These are phyloP conservation scores for Phycomyces blakesleeanus DNA, from an alignment of 192 early-diverging fungal genomes.

Conservation along the genomic window DNA sequence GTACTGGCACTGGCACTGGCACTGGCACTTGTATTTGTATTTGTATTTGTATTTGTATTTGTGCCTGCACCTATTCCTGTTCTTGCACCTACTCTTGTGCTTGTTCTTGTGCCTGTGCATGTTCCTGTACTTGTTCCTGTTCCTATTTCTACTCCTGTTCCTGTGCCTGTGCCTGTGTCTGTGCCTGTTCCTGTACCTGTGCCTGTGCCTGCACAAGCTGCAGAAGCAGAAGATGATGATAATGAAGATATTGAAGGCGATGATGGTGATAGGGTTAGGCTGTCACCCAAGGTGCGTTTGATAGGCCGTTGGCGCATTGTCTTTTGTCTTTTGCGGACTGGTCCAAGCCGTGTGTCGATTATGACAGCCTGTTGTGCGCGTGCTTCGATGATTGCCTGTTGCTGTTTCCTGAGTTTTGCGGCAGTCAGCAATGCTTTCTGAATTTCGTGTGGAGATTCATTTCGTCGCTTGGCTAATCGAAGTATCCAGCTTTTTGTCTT, in stretches of 20 bases:
- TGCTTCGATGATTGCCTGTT: constrained; percentile 29
- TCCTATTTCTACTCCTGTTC: too few relatives aligned
- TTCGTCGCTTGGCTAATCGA: not conserved
- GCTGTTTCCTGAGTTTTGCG: constrained; percentile 14
- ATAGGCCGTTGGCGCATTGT: not conserved
- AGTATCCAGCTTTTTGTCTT: not conserved
- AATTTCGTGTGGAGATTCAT: not conserved
- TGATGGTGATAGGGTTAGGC: not conserved
- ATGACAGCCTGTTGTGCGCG: constrained; percentile 9
- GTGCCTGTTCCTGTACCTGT: not conserved
- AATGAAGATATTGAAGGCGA: not conserved
- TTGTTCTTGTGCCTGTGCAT: too few relatives aligned
- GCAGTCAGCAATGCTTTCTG: constrained; percentile 6
- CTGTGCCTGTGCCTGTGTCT: too few relatives aligned
- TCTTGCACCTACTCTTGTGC: too few relatives aligned
- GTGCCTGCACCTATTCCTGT: too few relatives aligned
- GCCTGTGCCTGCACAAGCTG: not conserved
- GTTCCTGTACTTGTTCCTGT: too few relatives aligned
- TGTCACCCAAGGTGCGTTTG: not conserved
- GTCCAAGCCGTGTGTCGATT: not conserved
- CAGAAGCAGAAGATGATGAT: not conserved
- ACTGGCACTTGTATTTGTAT: too few relatives aligned
- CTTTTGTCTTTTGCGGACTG: not conserved
- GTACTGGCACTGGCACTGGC: too few relatives aligned
- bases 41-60: too few relatives aligned